These are phyloP conservation scores for Vinca major DNA, from an alignment of 305 asterid genomes.

Conservation along the genomic window DNA sequence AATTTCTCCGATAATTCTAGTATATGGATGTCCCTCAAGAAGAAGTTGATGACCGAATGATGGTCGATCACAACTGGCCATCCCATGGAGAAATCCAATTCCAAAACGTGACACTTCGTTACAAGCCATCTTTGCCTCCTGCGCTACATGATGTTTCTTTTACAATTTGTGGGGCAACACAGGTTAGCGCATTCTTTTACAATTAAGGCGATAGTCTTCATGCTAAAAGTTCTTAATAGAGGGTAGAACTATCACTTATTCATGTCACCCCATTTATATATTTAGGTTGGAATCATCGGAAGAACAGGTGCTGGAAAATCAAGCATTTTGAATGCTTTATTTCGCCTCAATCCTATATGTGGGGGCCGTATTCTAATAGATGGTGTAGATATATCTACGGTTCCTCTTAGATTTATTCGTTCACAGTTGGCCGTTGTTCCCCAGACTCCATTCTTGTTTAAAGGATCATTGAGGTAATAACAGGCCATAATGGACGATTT, in stretches of 20 bases:
- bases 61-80: slow-evolving; percentile 52
- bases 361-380: slow-evolving; percentile 66
- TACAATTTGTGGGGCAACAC: slow-evolving; percentile 54
- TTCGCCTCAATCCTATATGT: slow-evolving; percentile 66
- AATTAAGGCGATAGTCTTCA: not conserved
- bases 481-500: not conserved
- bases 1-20: slow-evolving; percentile 30
- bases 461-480: slow-evolving; percentile 78
- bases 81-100: slow-evolving; percentile 59
- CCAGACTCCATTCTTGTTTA: slow-evolving; percentile 80
- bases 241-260: not conserved
- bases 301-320: slow-evolving; percentile 99
- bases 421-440: slow-evolving; percentile 80
- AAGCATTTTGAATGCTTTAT: slow-evolving; percentile 70
- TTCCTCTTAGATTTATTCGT: slow-evolving; percentile 72
- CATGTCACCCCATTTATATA: not conserved
- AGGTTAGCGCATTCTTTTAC: slow-evolving; percentile 35
- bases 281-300: slow-evolving; percentile 88
- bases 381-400: slow-evolving; percentile 37
- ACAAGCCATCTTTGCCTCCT: slow-evolving; percentile 67
- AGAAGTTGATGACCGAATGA: slow-evolving; percentile 35
- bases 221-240: not conserved
- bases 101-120: slow-evolving; percentile 69
- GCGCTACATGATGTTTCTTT: slow-evolving; percentile 60
- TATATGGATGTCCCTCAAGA: slow-evolving; percentile 84